These are phyloP conservation scores for Mycena maculata DNA, from an alignment of 768 basidiomycete species.

Conservation along the genomic window DNA sequence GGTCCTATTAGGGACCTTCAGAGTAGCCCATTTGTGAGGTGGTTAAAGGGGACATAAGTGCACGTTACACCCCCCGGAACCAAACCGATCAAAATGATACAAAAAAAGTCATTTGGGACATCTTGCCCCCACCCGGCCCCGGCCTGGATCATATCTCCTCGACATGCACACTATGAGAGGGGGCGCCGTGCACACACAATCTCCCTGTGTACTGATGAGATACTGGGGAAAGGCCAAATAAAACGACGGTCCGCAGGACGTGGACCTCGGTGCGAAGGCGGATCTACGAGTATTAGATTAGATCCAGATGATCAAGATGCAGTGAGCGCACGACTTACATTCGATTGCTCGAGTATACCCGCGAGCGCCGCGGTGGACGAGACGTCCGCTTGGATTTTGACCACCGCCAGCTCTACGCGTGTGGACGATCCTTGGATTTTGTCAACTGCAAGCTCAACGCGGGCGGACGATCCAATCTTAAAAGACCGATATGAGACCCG, in stretches of 20 bases:
- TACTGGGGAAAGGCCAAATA: constrained; percentile 12
- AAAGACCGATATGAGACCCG: background rate
- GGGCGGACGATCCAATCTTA: background rate
- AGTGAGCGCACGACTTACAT: background rate
- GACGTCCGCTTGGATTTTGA: background rate
- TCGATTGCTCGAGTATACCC: background rate
- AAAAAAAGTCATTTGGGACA: background rate
- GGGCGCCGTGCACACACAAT: too few relatives aligned
- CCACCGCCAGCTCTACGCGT: constrained; percentile 1
- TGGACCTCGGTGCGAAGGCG: background rate
- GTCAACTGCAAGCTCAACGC: too few relatives aligned
- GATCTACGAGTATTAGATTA: background rate
- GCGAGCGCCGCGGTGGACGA: background rate
- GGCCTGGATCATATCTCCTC: background rate
- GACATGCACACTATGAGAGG: background rate
- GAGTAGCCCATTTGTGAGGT: too few relatives aligned
- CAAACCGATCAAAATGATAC: background rate
- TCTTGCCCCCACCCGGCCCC: background rate
- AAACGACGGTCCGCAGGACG: constrained; percentile 1
- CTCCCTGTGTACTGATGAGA: background rate
- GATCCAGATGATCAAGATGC: background rate
- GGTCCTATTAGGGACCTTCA: too few relatives aligned
- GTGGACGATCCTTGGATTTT: too few relatives aligned
- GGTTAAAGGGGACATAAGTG: too few relatives aligned
- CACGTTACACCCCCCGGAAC: too few relatives aligned